Conservation (phyloP, 2,329 filamentous ascomycete species). For the Fusarium sororula region DNA sequence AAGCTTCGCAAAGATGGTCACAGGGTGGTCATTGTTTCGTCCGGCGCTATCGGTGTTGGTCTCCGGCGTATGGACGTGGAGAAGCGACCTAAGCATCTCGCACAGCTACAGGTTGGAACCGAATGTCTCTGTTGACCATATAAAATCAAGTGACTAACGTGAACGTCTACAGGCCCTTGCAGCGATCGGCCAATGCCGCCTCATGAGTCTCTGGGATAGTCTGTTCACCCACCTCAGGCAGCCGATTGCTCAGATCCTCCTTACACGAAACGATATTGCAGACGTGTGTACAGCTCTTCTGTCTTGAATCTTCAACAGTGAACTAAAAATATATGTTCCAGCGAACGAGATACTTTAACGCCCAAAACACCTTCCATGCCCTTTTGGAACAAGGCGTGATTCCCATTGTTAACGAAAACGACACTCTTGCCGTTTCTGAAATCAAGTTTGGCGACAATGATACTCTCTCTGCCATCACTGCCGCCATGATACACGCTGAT, state of each 20-base stretch:
- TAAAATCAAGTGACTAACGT: slow-evolving; percentile 13
- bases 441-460: slow-evolving; percentile 99
- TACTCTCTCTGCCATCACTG: slow-evolving; percentile 94
- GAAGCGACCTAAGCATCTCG: slow-evolving; percentile 87
- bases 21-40: slow-evolving; percentile 94
- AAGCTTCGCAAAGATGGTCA: slow-evolving; percentile 90
- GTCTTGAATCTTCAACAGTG: neutral
- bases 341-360: slow-evolving; percentile 94
- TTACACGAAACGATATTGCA: slow-evolving; percentile 95
- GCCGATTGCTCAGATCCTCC: slow-evolving; percentile 91
- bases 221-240: slow-evolving; percentile 88
- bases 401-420: slow-evolving; percentile 98
- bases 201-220: slow-evolving; percentile 96
- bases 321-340: slow-evolving; percentile 46
- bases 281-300: slow-evolving; percentile 67
- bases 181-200: slow-evolving; percentile 92
- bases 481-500: slow-evolving; percentile 96
- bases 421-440: slow-evolving; percentile 94
- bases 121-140: neutral
- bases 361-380: slow-evolving; percentile 92
- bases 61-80: slow-evolving; percentile 89
- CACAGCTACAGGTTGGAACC: slow-evolving; percentile 76
- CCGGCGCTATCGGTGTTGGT: slow-evolving; percentile 94
- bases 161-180: slow-evolving; percentile 73
- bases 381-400: slow-evolving; percentile 95